phyloP scores from a whole-genome alignment of 139 green algal genomes.

The Chlorella sp. region DNA sequence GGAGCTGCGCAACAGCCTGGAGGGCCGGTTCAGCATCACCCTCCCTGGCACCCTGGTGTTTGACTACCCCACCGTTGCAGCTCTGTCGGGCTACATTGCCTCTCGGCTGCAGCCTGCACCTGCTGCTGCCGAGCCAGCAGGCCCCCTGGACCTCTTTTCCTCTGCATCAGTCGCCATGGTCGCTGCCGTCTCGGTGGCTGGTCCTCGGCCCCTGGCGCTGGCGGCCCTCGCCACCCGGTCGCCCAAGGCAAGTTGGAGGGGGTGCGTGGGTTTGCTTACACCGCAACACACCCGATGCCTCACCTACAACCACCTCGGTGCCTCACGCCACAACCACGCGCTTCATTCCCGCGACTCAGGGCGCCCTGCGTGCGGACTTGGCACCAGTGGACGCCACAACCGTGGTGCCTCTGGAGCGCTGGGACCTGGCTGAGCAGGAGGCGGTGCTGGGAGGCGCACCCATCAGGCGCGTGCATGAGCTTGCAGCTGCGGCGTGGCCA shows the following conservation, averaged over 20 bases:
- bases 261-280: background rate
- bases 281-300: too few species aligned
- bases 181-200: background rate
- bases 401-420: slow-evolving; percentile 42
- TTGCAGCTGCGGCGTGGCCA: too few species aligned
- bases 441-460: slow-evolving; percentile 16
- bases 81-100: slow-evolving; percentile 49
- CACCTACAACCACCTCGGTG: background rate
- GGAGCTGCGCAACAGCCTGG: slow-evolving; percentile 52
- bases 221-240: slow-evolving; percentile 25
- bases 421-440: slow-evolving; percentile 40
- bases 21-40: slow-evolving; percentile 37
- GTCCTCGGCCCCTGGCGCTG: background rate
- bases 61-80: slow-evolving; percentile 58
- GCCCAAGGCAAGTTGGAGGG: slow-evolving; percentile 4
- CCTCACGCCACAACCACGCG: background rate
- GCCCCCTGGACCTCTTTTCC: background rate
- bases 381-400: slow-evolving; percentile 33
- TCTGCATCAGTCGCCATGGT: background rate
- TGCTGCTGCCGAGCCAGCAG: background rate
- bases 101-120: slow-evolving; percentile 3
- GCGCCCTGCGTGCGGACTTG: slow-evolving; percentile 22
- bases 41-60: slow-evolving; percentile 60
- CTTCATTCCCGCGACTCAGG: background rate
- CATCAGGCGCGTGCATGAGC: slow-evolving; percentile 42